Percentiles rank a stretch among this genome's conserved stretches.
Conservation (phyloP, 495 filamentous ascomycete genomes). For the Elaphomyces granulatus region DNA sequence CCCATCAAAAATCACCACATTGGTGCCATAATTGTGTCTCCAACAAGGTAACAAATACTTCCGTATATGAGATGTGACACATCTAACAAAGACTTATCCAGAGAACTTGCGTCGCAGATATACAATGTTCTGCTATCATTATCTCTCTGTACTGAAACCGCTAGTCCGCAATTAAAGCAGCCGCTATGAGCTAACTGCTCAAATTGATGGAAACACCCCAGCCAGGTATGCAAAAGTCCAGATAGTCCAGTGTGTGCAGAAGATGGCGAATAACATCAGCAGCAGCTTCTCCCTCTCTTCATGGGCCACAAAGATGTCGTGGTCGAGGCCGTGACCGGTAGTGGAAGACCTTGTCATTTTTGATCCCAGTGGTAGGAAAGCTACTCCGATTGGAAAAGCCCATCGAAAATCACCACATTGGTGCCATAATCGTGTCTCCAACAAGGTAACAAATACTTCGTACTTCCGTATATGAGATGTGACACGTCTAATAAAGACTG, state of each 20-base stretch:
- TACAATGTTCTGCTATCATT: slow-evolving; percentile 64
- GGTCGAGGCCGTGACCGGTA: slow-evolving; percentile 91
- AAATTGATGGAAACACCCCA: too few species aligned
- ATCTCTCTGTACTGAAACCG: too few species aligned
- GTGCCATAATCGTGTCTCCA: slow-evolving; percentile 80
- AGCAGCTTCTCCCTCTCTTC: slow-evolving; percentile 87
- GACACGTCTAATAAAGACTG: too few species aligned
- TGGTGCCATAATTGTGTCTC: slow-evolving; percentile 78
- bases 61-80: too few species aligned
- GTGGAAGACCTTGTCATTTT: slow-evolving; percentile 88
- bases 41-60: slow-evolving; percentile 45
- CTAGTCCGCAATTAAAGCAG: too few species aligned
- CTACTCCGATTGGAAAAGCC: slow-evolving; percentile 61
- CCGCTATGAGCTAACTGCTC: too few species aligned
- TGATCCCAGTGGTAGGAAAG: slow-evolving; percentile 80
- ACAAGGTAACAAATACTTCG: slow-evolving; percentile 42
- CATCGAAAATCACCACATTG: slow-evolving; percentile 75
- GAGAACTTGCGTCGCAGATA: slow-evolving; percentile 86
- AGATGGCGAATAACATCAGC: too few species aligned
- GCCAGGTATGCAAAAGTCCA: too few species aligned
- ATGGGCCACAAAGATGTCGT: slow-evolving; percentile 92
- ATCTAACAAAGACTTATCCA: too few species aligned
- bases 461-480: too few species aligned
- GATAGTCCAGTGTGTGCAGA: too few species aligned
- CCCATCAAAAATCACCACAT: slow-evolving; percentile 79